Base-by-base conservation (phyloP, 1,284 basidiomycete genomes). In the Limonomyces culmigenus region DNA sequence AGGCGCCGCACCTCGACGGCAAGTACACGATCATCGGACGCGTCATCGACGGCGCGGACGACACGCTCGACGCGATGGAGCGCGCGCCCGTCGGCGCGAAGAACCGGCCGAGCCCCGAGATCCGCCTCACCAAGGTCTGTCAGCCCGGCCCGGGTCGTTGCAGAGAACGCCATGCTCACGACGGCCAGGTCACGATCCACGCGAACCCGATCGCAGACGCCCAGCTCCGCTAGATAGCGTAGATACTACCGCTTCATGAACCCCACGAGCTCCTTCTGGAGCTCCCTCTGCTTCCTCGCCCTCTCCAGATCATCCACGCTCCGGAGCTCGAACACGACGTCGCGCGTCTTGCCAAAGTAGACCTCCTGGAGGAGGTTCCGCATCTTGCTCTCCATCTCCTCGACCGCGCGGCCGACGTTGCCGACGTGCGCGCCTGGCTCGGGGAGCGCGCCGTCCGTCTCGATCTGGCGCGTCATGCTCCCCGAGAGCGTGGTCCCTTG, bases 331-430 rank as follows among this genome's bases (percentile, higher is more conserved):
- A 84, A 84, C 11, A 96, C 79, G 31, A 98, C 78, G 52, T 98
- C 93, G 45, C 85, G 77, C 32, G 92, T 97, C 63, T 99, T 98
- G 39, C 88, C 91, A 60, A 97, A 97, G 62, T 97, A 97, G 13
- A 98, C 93, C 60, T 95, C 88, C 51, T 93, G 86, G 33, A 99
- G 65, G 40, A 91, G 65, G 55, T 95, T 96, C 33, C 95, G 75
- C 81, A 97, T 92, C 63, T 96, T 96, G 53, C 89, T 86, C 60
- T 99, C 95, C 83, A 93, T 92, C 45, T 97, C 93, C 57, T 99
- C 95, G 45, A 99, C 78, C 74, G 97, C 81, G 45, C 71, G 73
- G 3, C 95, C 95, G 13, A 85, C 78, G 57, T 98, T 98, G 36
- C 73, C 70, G 39, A 99, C 80, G 56, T 99, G 95, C 27, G 83